Evolutionary conservation across 202 grass and related monocot species (phyloP).

Genomic region (Brachypodium distachyon): DNA sequence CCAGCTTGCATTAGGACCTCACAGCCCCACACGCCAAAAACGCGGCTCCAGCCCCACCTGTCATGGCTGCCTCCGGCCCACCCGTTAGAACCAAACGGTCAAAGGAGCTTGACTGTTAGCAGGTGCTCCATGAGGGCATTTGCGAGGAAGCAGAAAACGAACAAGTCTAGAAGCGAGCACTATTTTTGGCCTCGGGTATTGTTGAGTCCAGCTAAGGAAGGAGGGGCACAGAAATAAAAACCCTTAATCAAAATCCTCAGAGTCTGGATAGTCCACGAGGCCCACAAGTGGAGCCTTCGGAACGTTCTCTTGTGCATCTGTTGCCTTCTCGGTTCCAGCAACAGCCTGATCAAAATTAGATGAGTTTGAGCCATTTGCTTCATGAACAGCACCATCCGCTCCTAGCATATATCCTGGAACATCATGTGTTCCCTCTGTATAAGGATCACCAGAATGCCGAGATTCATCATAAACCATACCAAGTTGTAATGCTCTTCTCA

Average conservation of each 20-base stretch:
- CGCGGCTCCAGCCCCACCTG: no score
- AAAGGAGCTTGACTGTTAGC: no score
- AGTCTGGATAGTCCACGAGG: conserved; percentile 18
- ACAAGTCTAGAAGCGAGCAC: no score
- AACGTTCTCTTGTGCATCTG: background rate
- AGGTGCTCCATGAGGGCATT: no score
- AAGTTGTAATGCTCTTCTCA: conserved; percentile 1
- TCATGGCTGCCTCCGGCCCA: no score
- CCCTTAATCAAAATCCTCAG: conserved; percentile 5
- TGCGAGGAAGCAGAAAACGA: no score
- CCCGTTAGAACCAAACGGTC: no score
- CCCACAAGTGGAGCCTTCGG: background rate
- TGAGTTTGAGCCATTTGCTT: background rate
- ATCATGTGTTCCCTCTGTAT: background rate
- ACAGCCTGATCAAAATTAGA: background rate
- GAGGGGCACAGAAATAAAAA: no score
- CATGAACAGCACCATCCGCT: background rate
- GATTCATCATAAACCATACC: background rate
- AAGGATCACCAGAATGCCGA: background rate
- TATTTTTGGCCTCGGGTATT: no score
- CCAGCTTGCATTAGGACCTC: no score
- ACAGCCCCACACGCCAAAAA: no score
- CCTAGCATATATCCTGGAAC: background rate
- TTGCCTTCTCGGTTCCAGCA: background rate
- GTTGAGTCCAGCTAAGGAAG: no score